Evolutionary conservation across 495 filamentous ascomycete genomes (phyloP).

Genomic region (Penicillium robsamsonii): DNA sequence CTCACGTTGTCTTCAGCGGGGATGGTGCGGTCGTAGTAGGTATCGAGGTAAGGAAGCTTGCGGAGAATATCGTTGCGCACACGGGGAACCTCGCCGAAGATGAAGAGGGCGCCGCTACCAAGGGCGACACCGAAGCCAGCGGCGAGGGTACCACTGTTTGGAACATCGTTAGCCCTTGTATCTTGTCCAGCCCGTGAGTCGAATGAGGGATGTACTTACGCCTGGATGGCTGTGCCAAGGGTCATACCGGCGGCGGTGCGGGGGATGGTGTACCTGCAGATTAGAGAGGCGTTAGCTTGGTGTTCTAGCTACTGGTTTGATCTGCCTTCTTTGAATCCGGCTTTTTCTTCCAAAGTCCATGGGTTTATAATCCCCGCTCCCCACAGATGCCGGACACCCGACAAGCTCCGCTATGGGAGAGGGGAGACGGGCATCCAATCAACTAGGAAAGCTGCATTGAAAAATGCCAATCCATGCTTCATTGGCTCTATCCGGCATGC

Average conservation of each 20-base stretch:
- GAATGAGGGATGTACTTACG: slow-evolving; percentile 42
- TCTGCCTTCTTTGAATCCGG: background rate
- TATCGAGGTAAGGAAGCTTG: slow-evolving; percentile 60
- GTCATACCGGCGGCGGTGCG: slow-evolving; percentile 53
- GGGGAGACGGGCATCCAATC: background rate
- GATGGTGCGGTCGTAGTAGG: slow-evolving; percentile 56
- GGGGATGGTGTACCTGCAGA: slow-evolving; percentile 50
- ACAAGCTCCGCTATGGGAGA: background rate
- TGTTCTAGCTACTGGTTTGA: background rate
- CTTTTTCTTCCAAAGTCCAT: background rate
- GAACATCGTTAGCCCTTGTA: slow-evolving; percentile 10
- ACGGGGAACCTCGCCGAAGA: slow-evolving; percentile 68
- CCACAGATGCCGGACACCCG: background rate
- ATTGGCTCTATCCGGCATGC: background rate
- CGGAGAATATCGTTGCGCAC: slow-evolving; percentile 64
- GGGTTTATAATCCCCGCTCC: background rate
- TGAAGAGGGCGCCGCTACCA: slow-evolving; percentile 64
- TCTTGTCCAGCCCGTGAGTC: background rate
- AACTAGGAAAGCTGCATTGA: background rate
- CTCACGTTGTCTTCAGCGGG: slow-evolving; percentile 64
- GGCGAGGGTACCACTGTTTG: slow-evolving; percentile 50
- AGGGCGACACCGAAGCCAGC: slow-evolving; percentile 59
- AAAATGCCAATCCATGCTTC: background rate
- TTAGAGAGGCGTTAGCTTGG: slow-evolving; percentile 12
- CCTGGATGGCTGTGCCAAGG: slow-evolving; percentile 38